Base-by-base conservation (phyloP, 2,329 filamentous ascomycete genomes). In the Periconia macrospinosa region DNA sequence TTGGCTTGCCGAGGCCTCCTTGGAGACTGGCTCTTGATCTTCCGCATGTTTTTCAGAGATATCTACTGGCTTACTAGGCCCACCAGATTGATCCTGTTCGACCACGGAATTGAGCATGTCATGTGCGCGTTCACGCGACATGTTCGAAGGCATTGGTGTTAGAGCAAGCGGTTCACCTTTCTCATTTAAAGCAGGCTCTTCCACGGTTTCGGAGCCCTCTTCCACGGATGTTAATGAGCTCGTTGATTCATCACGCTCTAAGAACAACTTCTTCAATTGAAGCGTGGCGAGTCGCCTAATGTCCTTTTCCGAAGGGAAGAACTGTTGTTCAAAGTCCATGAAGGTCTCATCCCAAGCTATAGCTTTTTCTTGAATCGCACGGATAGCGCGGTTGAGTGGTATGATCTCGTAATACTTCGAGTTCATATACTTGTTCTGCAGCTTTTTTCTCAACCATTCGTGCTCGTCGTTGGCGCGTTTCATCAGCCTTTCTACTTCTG, bases 401-500 rank as follows among this genome's bases (percentile, higher is more conserved):
- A 97, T 92, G 50, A 97, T 88, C 74, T 99, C 94, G 78, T 96
- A 99, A 70, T 97, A 97, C 68, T 91, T 92, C 2, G 92, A 96
- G 59, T 87, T 87, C 77, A 94, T 92, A 69, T 99, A 99, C 57
- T 90, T 91, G 33, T 92, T 87, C 71, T 97, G 92, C 10, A 99
- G 80, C 57, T 91, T 90, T 49, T 84, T 84, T 47, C 92, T 81
- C 49, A 97, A 79, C 50, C 83, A 80, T 5, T 83, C 78, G 63
- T 96, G 89, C 58, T 99, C 93, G 37, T 96, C 91, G 55, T 92
- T 89, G 0, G 90, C 90, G 61, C 88, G 90, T 66, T 88, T 90
- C 35, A 82, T 85, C 47, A 99, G 78, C 44, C 81, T 79, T 45
- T 96, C 92, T 30, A 97, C 86, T 70, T 96, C 91, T 10, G 84